Base-by-base conservation (phyloP, 2,329 filamentous ascomycete genomes). In the Pseudopyrenochaeta lycopersici region DNA sequence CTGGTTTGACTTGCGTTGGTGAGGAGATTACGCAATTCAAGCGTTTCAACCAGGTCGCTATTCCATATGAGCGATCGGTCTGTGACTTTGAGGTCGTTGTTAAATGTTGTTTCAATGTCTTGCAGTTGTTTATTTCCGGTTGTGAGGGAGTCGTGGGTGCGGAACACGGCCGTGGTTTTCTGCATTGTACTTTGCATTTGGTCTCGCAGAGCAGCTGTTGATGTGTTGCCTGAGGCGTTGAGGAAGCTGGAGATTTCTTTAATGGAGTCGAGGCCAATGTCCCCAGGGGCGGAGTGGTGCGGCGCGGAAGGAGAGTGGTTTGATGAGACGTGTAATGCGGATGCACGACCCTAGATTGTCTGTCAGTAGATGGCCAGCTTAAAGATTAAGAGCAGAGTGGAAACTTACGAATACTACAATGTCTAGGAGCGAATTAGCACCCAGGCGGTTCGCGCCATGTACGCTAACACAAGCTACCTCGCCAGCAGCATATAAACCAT, bases 11-110 rank as follows among this genome's bases (percentile, higher is more conserved):
- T 66, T 1, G 80, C 80, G 58, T 78, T 80, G 1, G 79, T 80
- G 10, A 82, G 61, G 3, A 82, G 49, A 64, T 82, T 82, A 23
- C 79, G 62, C 58, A 79, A 61, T 60, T 82, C 80, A 1, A 82
- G 67, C 9, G 80, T 80, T 63, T 82, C 80, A 1, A 82, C 68
- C 2, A 82, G 62, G 53, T 82, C 80, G 1, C 69, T 74, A 54
- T 82, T 82, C 80, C 80, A 82, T n/a, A 82, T 78, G 55, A 82
- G 63, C 15, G 71, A 76, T 46, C 73, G 71, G 53, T 82, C 80
- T 2, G 69, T 76, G 2, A 82, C 62, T 0, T 60, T 61, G 2
- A 82, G 50, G 11, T 75, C 63, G 5, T 57, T 65, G 12, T 58
- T 61, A 49, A 80, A 81, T 4, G 67, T 62, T 0, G 59, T 39